Percentiles rank a stretch among this genome's conserved stretches.
Conservation (phyloP, 1,284 basidiomycete genomes). For the Rhodotorula sp. region DNA sequence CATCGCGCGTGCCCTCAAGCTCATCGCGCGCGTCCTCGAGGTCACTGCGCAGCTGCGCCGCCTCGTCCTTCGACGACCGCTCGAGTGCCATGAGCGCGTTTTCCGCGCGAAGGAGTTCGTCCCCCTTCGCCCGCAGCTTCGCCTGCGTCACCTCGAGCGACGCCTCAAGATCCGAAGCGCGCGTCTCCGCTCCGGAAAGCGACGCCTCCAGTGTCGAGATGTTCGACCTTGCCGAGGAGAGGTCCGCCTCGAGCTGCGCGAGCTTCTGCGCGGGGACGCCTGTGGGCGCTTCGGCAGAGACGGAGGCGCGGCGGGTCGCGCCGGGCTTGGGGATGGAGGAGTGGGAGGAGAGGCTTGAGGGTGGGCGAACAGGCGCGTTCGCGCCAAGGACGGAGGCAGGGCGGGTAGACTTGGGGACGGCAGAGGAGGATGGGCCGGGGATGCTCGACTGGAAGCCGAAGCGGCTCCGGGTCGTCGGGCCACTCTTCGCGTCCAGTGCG, state of each 20-base stretch:
- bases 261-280: slow-evolving; percentile 1
- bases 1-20: slow-evolving; percentile 16
- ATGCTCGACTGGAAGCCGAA: slow-evolving; percentile 24
- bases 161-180: slow-evolving; percentile 1
- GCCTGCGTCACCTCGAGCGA: background rate
- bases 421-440: background rate
- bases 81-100: slow-evolving; percentile 31
- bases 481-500: background rate
- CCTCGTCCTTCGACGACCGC: background rate
- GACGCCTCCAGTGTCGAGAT: slow-evolving; percentile 4
- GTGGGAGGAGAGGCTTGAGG: slow-evolving; percentile 8
- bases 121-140: slow-evolving; percentile 10
- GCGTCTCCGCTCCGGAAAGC: slow-evolving; percentile 8
- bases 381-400: slow-evolving; percentile 17
- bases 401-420: slow-evolving; percentile 7
- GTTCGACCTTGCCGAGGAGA: slow-evolving; percentile 9
- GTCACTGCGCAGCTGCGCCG: background rate
- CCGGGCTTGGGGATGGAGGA: slow-evolving; percentile 1
- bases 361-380: background rate
- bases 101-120: slow-evolving; percentile 21
- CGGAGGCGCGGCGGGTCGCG: slow-evolving; percentile 12
- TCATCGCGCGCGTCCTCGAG: slow-evolving; percentile 22
- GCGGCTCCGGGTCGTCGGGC: slow-evolving; percentile 10
- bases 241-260: slow-evolving; percentile 23
- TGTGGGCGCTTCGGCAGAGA: background rate